Percentiles rank a stretch among this genome's conserved stretches.
phyloP scores from a whole-genome alignment of 1,139 yeast genomes.

The Debaryomyces nepalensis region DNA sequence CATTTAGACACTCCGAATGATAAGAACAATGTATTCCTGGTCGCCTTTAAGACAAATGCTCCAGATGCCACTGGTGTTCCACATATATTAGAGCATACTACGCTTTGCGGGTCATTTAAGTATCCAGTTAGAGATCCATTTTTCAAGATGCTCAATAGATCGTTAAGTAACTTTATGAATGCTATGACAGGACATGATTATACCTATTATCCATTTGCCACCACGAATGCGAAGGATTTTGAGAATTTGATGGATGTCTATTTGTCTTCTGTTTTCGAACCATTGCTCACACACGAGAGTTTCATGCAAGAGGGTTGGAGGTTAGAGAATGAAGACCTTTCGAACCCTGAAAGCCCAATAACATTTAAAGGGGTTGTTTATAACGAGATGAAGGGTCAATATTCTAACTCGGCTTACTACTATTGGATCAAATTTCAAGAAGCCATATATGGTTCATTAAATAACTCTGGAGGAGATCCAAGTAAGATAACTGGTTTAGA shows the following conservation, averaged over 20 bases:
- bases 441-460: constrained; percentile 79
- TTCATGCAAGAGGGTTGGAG: constrained; percentile 99
- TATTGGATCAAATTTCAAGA: constrained; percentile 86
- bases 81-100: constrained; percentile 93
- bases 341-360: constrained; percentile 63
- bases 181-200: constrained; percentile 99
- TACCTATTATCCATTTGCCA: constrained; percentile 94
- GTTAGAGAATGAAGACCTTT: constrained; percentile 69
- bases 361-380: constrained; percentile 93
- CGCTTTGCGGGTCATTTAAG: constrained; percentile 88
- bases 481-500: constrained; percentile 69
- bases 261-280: constrained; percentile 84
- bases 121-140: constrained; percentile 97
- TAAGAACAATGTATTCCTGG: constrained; percentile 82
- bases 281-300: constrained; percentile 77
- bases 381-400: constrained; percentile 98
- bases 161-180: constrained; percentile 91
- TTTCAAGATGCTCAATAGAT: constrained; percentile 92
- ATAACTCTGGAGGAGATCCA: constrained; percentile 97
- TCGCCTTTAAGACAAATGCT: constrained; percentile 92
- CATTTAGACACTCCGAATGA: constrained; percentile 81
- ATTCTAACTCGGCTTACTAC: constrained; percentile 84
- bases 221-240: constrained; percentile 84
- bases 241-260: constrained; percentile 86
- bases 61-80: constrained; percentile 95